Evolutionary conservation across 2,329 filamentous ascomycete genomes (phyloP).

Genomic region (Arthrobotrys musiformis): DNA sequence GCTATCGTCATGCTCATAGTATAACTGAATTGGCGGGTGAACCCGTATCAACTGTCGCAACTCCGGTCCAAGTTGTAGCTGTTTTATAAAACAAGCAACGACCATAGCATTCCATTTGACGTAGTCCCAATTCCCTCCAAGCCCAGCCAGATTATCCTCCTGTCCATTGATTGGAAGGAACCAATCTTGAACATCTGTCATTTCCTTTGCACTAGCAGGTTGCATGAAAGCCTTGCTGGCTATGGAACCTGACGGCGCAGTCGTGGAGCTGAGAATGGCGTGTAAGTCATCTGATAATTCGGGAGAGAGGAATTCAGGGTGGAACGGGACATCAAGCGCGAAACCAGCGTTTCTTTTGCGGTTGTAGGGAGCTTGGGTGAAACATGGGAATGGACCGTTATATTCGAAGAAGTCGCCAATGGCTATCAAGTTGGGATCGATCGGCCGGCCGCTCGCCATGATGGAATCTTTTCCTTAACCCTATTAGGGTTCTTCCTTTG

Average conservation of each 20-base stretch:
- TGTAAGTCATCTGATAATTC: conserved; percentile 16
- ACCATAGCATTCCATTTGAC: conserved; percentile 53
- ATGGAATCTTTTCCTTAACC: neutral
- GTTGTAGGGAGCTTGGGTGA: conserved; percentile 7
- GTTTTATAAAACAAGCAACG: conserved; percentile 18
- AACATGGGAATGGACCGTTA: conserved; percentile 30
- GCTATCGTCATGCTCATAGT: conserved; percentile 6
- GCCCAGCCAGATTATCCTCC: conserved; percentile 41
- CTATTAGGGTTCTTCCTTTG: neutral
- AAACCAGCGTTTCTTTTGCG: neutral
- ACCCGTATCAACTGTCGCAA: conserved; percentile 13
- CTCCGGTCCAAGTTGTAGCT: conserved; percentile 19
- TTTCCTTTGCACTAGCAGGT: neutral
- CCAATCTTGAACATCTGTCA: conserved; percentile 8
- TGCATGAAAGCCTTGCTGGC: neutral
- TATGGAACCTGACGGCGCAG: neutral
- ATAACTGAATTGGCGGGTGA: conserved; percentile 33
- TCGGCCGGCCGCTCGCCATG: neutral
- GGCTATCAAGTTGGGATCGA: conserved; percentile 5
- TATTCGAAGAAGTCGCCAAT: conserved; percentile 11
- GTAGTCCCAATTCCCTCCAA: conserved; percentile 46
- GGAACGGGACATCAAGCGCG: conserved; percentile 35
- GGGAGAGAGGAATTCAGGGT: conserved; percentile 7
- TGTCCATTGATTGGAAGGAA: conserved; percentile 36
- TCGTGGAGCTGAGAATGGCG: conserved; percentile 9